A percentile compares a stretch with the other conserved stretches of the same genome.
phyloP scores from a whole-genome alignment of 371 early-diverging fungal genomes.

The Mucor circinelloides region DNA sequence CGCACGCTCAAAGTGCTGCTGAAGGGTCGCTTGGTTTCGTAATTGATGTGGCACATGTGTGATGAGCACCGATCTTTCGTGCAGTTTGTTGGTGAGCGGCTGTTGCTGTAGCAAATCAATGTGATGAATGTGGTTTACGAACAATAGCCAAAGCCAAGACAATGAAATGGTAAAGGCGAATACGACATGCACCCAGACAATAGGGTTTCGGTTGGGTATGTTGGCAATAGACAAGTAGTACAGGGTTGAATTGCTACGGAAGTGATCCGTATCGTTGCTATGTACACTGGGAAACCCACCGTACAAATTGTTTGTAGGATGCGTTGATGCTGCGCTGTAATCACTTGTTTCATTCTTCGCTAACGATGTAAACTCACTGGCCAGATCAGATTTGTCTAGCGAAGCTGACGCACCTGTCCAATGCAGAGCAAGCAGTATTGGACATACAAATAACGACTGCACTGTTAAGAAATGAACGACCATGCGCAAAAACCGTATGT shows the following conservation, averaged over 20 bases:
- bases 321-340: neutral
- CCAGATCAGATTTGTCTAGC: constrained; percentile 12
- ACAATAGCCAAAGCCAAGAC: constrained; percentile 52
- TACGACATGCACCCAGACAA: constrained; percentile 50
- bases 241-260: constrained; percentile 43
- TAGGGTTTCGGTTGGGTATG: constrained; percentile 29
- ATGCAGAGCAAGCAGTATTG: constrained; percentile 57
- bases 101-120: constrained; percentile 35
- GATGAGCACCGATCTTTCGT: constrained; percentile 32
- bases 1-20: constrained; percentile 34
- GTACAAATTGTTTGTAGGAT: neutral
- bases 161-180: constrained; percentile 39
- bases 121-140: constrained; percentile 52
- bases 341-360: constrained; percentile 17
- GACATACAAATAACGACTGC: constrained; percentile 46
- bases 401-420: constrained; percentile 31
- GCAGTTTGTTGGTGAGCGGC: neutral
- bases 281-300: neutral
- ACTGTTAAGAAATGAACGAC: constrained; percentile 58
- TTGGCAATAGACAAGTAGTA: constrained; percentile 48
- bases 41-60: constrained; percentile 43
- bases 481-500: constrained; percentile 70
- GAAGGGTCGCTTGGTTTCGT: constrained; percentile 36
- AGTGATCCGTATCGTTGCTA: constrained; percentile 20
- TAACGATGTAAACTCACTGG: constrained; percentile 7